These are phyloP conservation scores for Hypoxylon perforatum DNA, from an alignment of 495 filamentous ascomycete genomes.

Conservation along the genomic window DNA sequence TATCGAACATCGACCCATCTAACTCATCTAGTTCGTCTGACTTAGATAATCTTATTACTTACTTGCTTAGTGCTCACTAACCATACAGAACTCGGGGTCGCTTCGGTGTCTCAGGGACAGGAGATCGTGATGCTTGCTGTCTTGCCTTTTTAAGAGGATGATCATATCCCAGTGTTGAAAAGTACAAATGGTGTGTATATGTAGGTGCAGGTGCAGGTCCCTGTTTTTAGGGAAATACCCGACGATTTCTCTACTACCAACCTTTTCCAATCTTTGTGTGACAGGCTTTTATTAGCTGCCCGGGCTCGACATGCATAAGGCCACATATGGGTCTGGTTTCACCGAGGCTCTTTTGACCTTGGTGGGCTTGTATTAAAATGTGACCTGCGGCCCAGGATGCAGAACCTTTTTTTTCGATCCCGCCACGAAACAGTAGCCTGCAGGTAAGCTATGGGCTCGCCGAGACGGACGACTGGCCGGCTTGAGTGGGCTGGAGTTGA, in stretches of 20 bases:
- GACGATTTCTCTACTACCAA: background rate
- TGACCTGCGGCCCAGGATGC: constrained; percentile 32
- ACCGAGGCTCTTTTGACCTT: constrained; percentile 40
- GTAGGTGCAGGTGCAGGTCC: too few relatives aligned
- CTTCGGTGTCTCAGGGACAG: constrained; percentile 1
- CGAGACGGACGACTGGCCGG: constrained; percentile 26
- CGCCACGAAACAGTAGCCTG: constrained; percentile 32
- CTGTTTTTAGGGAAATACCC: too few relatives aligned
- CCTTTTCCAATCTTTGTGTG: constrained; percentile 18
- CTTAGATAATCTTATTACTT: background rate
- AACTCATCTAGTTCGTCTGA: background rate
- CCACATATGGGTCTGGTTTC: constrained; percentile 40
- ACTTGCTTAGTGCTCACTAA: background rate
- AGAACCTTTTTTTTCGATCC: constrained; percentile 26
- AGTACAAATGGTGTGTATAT: background rate
- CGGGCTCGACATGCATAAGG: constrained; percentile 26
- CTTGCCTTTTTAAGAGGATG: background rate
- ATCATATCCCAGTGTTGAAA: background rate
- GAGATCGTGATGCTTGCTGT: constrained; percentile 1
- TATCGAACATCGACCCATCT: background rate
- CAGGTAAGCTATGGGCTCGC: constrained; percentile 33
- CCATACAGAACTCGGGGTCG: background rate
- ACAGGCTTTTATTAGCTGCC: constrained; percentile 13
- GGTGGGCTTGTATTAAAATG: constrained; percentile 30
- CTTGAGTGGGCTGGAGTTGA: constrained; percentile 2